Evolutionary conservation across 306 rosid species (phyloP).

Genomic region (Urtica urens): DNA sequence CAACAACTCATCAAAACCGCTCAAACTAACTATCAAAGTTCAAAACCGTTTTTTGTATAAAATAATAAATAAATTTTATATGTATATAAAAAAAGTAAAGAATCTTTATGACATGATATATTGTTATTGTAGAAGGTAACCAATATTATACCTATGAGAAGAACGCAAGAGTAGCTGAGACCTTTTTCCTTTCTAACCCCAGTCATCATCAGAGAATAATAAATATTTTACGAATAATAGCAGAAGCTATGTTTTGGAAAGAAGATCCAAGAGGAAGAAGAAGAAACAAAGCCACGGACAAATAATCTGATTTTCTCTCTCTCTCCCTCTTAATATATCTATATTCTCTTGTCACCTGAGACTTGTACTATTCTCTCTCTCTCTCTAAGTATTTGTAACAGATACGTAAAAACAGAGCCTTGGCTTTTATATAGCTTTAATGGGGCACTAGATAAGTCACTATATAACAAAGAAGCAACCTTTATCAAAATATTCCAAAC

Average conservation of each 20-base stretch:
- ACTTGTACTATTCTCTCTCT: not conserved
- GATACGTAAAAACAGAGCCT: slow-evolving; percentile 7
- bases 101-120: no score
- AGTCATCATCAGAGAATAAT: slow-evolving; percentile 27
- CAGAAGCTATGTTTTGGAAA: no score
- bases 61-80: not conserved
- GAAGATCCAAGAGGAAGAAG: slow-evolving; percentile 9
- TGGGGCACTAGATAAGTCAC: slow-evolving; percentile 46
- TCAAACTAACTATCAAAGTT: no score
- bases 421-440: slow-evolving; percentile 23
- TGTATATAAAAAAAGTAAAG: not conserved
- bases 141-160: slow-evolving; percentile 58
- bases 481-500: not conserved
- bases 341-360: not conserved
- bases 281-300: slow-evolving; percentile 12
- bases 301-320: slow-evolving; percentile 9
- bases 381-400: not conserved
- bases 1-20: no score
- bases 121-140: not conserved
- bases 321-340: slow-evolving; percentile 3
- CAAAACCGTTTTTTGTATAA: no score
- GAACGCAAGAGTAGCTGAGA: slow-evolving; percentile 64
- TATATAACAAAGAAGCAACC: slow-evolving; percentile 9
- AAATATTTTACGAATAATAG: not conserved
- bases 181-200: slow-evolving; percentile 24